Conservation (phyloP, 805 yeast genomes). For the Jamesozyma jinghongensis region DNA sequence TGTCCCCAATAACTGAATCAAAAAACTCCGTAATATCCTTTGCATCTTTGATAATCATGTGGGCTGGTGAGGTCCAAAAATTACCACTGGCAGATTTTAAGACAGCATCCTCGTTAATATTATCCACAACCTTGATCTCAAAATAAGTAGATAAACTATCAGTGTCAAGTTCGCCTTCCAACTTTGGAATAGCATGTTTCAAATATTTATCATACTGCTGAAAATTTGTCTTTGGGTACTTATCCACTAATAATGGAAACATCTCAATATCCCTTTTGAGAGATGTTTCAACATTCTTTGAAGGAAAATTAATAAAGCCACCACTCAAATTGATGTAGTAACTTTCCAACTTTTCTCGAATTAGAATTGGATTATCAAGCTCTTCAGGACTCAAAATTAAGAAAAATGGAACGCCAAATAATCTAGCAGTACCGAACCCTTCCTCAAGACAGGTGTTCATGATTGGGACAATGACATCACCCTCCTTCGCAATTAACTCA, state of each 20-base stretch:
- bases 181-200: constrained; percentile 10
- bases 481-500: constrained; percentile 35
- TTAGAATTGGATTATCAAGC: constrained; percentile 43
- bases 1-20: constrained; percentile 15
- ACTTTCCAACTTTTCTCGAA: constrained; percentile 48
- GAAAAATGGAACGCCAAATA: constrained; percentile 74
- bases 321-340: constrained; percentile 42
- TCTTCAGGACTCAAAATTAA: constrained; percentile 48
- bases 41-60: constrained; percentile 10
- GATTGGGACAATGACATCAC: constrained; percentile 53
- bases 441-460: constrained; percentile 37
- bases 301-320: constrained; percentile 25
- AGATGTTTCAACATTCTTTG: constrained; percentile 4
- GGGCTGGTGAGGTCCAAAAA: constrained; percentile 23
- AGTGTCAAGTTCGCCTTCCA: not conserved
- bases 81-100: not conserved
- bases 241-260: constrained; percentile 29
- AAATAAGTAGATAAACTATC: constrained; percentile 2
- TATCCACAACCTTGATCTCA: constrained; percentile 14
- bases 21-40: constrained; percentile 11
- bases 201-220: constrained; percentile 14
- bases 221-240: constrained; percentile 17
- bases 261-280: constrained; percentile 18
- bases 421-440: constrained; percentile 34
- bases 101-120: constrained; percentile 1